Conservation (phyloP, 179 eudicot species). For the Beta macrorhiza region DNA sequence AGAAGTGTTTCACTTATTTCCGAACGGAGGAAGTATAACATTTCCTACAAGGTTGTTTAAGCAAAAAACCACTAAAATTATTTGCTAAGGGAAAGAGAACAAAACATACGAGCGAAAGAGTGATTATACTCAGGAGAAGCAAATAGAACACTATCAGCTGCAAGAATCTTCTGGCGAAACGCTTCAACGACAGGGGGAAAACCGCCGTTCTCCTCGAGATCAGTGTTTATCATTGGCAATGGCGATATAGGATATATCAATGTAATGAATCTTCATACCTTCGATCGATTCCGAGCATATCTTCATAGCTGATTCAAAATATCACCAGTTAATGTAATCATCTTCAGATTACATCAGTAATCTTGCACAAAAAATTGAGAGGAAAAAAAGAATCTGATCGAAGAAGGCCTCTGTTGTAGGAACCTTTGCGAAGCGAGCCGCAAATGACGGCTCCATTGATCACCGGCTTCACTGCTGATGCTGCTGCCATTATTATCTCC, state of each 20-base stretch:
- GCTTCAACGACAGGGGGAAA: slow-evolving; percentile 68
- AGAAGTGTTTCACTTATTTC: too few species aligned
- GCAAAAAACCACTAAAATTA: too few species aligned
- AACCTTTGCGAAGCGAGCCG: slow-evolving; percentile 56
- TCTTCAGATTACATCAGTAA: too few species aligned
- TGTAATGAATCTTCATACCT: slow-evolving; percentile 52
- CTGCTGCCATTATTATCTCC: slow-evolving; percentile 14
- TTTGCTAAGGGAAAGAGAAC: neutral
- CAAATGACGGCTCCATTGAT: slow-evolving; percentile 50
- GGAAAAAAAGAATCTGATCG: slow-evolving; percentile 38
- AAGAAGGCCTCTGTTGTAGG: slow-evolving; percentile 48
- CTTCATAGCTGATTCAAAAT: slow-evolving; percentile 42
- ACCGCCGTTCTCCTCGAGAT: slow-evolving; percentile 65
- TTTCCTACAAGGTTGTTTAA: too few species aligned
- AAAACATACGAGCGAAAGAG: slow-evolving; percentile 57
- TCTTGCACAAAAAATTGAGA: neutral
- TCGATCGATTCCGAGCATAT: slow-evolving; percentile 46
- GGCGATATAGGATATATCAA: slow-evolving; percentile 51
- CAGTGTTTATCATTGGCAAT: slow-evolving; percentile 74
- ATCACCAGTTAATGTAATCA: too few species aligned
- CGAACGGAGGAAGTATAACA: too few species aligned
- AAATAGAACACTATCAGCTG: slow-evolving; percentile 61
- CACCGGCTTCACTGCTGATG: slow-evolving; percentile 25
- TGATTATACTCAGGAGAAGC: slow-evolving; percentile 92
- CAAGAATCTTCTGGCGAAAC: slow-evolving; percentile 64